Evolutionary conservation across 2,329 filamentous ascomycete species (phyloP).

Genomic region (Alternaria arbusti): DNA sequence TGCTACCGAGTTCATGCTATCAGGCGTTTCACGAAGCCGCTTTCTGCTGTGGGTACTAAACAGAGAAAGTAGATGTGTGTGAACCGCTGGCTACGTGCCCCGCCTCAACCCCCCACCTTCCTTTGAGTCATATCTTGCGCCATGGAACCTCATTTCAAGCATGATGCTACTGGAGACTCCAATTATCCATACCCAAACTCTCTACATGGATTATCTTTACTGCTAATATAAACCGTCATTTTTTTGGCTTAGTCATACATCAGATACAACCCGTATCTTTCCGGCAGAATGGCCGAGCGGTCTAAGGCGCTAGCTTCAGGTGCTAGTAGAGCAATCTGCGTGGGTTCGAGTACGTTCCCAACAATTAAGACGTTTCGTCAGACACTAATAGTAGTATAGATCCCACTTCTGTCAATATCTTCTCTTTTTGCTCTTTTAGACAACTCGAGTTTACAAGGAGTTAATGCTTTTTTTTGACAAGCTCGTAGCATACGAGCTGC

Average conservation of each 20-base stretch:
- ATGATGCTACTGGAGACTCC: background rate
- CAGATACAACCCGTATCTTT: background rate
- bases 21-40: background rate
- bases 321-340: constrained; percentile 37
- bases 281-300: constrained; percentile 22
- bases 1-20: background rate
- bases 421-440: constrained; percentile 2
- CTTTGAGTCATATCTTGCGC: background rate
- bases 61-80: background rate
- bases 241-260: constrained; percentile 1
- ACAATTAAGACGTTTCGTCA: background rate
- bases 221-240: background rate
- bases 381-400: background rate
- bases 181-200: background rate
- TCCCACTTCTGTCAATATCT: constrained; percentile 26
- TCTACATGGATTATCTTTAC: background rate
- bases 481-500: background rate
- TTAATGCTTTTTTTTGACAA: background rate
- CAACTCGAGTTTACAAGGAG: background rate
- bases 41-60: background rate
- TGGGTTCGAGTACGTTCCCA: constrained; percentile 24
- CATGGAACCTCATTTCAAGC: background rate
- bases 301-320: constrained; percentile 39
- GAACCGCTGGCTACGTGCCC: background rate
- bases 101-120: background rate